Evolutionary conservation across 2,329 filamentous ascomycete species (phyloP).

Genomic region (Orbilia brochopaga): DNA sequence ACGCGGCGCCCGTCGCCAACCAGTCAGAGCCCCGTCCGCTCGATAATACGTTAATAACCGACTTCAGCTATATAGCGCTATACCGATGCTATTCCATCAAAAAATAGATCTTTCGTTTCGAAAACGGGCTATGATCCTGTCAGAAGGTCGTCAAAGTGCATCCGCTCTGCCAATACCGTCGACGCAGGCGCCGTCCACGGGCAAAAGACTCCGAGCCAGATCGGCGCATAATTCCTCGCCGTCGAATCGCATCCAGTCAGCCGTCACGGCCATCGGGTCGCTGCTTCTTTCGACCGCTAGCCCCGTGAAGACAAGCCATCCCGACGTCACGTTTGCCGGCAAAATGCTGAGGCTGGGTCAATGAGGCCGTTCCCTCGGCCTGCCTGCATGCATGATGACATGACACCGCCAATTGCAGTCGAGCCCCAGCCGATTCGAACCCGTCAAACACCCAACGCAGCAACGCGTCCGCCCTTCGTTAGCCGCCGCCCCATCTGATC

Average conservation of each 20-base stretch:
- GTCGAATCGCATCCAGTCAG: conserved; percentile 18
- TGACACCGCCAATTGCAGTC: conserved; percentile 34
- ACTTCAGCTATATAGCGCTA: neutral
- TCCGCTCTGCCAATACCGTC: conserved; percentile 20
- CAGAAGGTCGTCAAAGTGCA: no score
- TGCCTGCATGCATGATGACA: conserved; percentile 31
- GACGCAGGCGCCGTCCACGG: conserved; percentile 10
- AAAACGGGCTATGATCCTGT: no score
- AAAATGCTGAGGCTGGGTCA: conserved; percentile 48
- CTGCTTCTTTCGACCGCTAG: neutral
- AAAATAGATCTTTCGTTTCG: neutral
- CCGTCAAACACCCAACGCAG: conserved; percentile 28
- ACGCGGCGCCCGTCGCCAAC: neutral
- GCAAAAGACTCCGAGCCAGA: conserved; percentile 28
- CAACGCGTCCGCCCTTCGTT: conserved; percentile 1
- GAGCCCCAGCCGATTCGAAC: no score
- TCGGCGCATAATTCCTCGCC: conserved; percentile 37
- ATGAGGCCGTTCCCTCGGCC: conserved; percentile 26
- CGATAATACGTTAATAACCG: neutral
- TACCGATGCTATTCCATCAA: no score
- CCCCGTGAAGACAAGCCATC: neutral
- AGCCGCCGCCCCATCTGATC: conserved; percentile 19
- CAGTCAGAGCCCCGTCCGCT: neutral
- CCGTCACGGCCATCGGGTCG: neutral
- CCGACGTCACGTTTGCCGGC: conserved; percentile 26